These are phyloP conservation scores for Chrysoporthe austroafricana DNA, from an alignment of 2,329 filamentous ascomycete genomes.

Conservation along the genomic window DNA sequence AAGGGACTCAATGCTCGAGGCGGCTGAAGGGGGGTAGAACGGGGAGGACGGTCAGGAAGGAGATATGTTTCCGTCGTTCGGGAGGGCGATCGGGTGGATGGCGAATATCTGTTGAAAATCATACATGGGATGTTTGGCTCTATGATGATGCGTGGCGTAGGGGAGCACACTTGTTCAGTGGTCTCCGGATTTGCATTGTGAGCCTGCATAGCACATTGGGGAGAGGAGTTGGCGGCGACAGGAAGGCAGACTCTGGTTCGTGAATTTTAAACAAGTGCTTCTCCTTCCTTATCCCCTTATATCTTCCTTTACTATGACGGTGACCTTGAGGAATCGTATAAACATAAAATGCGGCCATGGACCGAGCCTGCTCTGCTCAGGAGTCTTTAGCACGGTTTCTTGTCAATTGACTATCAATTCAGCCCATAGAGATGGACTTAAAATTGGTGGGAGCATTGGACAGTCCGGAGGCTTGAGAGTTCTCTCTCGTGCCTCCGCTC, in stretches of 20 bases:
- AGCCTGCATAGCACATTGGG: conserved; percentile 5
- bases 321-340: neutral
- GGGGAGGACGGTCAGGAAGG: neutral
- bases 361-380: too few relatives aligned
- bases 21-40: neutral
- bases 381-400: too few relatives aligned
- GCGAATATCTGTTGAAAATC: neutral
- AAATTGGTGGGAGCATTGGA: too few relatives aligned
- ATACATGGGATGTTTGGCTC: neutral
- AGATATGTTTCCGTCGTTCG: neutral
- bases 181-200: neutral
- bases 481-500: too few relatives aligned
- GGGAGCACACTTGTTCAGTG: neutral
- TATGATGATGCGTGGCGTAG: neutral
- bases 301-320: neutral
- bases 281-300: neutral
- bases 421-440: too few relatives aligned
- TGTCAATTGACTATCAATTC: too few relatives aligned
- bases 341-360: neutral
- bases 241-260: conserved; percentile 4
- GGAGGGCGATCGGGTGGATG: neutral
- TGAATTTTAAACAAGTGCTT: neutral
- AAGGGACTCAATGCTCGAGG: neutral
- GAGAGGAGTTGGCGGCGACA: conserved; percentile 10
- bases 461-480: too few relatives aligned